Evolutionary conservation across 2,329 filamentous ascomycete genomes (phyloP), one percentile per base, ranked within the genome.

Genomic region (Anthostomella pinea): DNA sequence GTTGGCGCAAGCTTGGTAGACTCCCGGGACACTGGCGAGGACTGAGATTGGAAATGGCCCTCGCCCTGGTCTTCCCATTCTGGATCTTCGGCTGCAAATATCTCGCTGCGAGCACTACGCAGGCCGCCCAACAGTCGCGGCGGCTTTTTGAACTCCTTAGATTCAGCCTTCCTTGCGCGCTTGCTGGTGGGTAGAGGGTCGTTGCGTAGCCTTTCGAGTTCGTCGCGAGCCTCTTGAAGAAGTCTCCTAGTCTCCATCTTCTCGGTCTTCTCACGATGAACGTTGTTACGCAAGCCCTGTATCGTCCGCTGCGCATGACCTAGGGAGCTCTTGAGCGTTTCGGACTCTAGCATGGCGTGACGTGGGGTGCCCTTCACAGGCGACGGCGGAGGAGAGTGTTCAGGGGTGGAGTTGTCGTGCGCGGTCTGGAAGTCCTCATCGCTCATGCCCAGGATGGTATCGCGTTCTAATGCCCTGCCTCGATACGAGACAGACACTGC

Each of bases 201-300:
- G 38, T 70, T 78, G 41, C 81, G 77, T 30, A 79, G 65, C 62
- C 88, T 74, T 56, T 85, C 93, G 18, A 98, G 68, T 56, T 98
- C 93, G 58, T 98, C 93, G 22, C 90, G 82, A 16, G 91, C 85
- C 55, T 98, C 93, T 66, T 97, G 91, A 19, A 97, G 78, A 77
- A 98, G 87, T 41, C 91, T 85, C 65, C 88, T 90, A 35, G 97
- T 77, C 64, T 98, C 93, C 18, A 97, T 78, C 71, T 96, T 98
- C 64, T 98, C 93, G 0, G 91, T 96, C 80, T 97, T 98, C 64
- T 98, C 93, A 21, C 93, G 85, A 62, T 98, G 91, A 30, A 97
- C 86, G 54, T 90, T 95, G 61, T 85, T 89, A 64, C 95, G 89
- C 51, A 97, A 78, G 54, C 88, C 95, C 61, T 97, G 91, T 41